A percentile compares a stretch with the other conserved stretches of the same genome.
These are phyloP conservation scores for Scopulariopsis brevicaulis DNA, from an alignment of 2,329 filamentous ascomycete genomes.

Conservation along the genomic window DNA sequence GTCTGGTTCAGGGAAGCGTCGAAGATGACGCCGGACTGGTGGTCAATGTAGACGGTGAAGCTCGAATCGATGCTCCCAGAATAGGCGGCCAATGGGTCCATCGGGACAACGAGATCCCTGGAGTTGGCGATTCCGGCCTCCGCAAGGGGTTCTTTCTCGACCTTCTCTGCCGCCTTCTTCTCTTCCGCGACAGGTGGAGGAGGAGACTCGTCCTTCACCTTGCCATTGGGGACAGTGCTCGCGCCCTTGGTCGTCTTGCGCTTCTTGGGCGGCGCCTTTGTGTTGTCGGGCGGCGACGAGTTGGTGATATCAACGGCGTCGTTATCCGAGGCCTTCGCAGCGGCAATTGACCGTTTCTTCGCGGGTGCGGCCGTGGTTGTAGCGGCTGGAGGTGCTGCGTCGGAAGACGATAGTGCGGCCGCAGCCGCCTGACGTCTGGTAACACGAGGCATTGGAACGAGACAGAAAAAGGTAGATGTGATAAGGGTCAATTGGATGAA, in stretches of 20 bases:
- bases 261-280: constrained; percentile 9
- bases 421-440: background rate
- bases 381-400: background rate
- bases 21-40: constrained; percentile 55
- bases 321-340: constrained; percentile 9
- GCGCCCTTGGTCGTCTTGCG: constrained; percentile 24
- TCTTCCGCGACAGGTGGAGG: constrained; percentile 9
- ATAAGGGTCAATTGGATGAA: background rate
- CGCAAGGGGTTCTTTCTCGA: constrained; percentile 22
- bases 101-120: constrained; percentile 31
- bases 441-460: background rate
- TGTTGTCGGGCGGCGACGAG: background rate
- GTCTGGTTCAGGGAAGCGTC: constrained; percentile 75
- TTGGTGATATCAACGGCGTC: constrained; percentile 8
- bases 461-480: background rate
- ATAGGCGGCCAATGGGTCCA: constrained; percentile 26
- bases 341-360: constrained; percentile 8
- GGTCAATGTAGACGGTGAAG: constrained; percentile 53
- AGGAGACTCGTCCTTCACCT: constrained; percentile 14
- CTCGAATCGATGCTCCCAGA: background rate
- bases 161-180: constrained; percentile 19
- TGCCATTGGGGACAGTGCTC: constrained; percentile 7
- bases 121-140: constrained; percentile 35
- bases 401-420: background rate
- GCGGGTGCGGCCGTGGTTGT: background rate